Evolutionary conservation across 1,284 basidiomycete genomes (phyloP).

Genomic region (Agroathelia rolfsii): DNA sequence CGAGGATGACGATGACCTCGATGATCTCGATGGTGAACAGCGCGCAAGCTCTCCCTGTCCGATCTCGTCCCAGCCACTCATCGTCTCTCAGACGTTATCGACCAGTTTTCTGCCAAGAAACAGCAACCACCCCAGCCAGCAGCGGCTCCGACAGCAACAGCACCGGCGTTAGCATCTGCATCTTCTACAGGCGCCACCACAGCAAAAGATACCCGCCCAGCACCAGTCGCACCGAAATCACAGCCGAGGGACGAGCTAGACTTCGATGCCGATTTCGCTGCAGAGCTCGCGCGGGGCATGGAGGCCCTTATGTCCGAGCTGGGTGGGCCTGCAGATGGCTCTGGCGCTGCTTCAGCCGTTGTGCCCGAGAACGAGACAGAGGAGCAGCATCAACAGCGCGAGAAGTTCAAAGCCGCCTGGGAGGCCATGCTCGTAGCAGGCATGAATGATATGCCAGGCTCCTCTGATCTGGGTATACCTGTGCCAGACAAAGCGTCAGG

Average conservation of each 20-base stretch:
- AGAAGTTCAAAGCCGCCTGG: constrained; percentile 57
- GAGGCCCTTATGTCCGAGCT: constrained; percentile 75
- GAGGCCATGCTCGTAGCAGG: constrained; percentile 69
- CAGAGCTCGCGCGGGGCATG: constrained; percentile 76
- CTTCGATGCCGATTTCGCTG: constrained; percentile 59
- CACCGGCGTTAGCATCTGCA: constrained; percentile 20
- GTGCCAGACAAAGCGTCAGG: too few species aligned
- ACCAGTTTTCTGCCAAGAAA: constrained; percentile 31
- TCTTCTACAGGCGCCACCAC: constrained; percentile 16
- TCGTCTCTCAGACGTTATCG: constrained; percentile 40
- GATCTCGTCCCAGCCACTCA: constrained; percentile 7
- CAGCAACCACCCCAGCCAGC: constrained; percentile 15
- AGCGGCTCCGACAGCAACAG: constrained; percentile 15
- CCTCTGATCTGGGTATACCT: too few species aligned
- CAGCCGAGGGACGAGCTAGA: too few species aligned
- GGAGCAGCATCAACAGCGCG: constrained; percentile 24
- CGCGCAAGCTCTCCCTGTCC: constrained; percentile 1
- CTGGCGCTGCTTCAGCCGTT: constrained; percentile 9
- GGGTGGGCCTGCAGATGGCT: too few species aligned
- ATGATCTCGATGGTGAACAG: constrained; percentile 62
- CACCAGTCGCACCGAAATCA: constrained; percentile 36
- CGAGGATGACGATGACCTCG: constrained; percentile 55
- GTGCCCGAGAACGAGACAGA: constrained; percentile 12
- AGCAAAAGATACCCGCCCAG: constrained; percentile 20
- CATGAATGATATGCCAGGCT: constrained; percentile 48